These are phyloP conservation scores for Euclidium syriacum DNA, from an alignment of 345 rosid genomes.

Conservation along the genomic window DNA sequence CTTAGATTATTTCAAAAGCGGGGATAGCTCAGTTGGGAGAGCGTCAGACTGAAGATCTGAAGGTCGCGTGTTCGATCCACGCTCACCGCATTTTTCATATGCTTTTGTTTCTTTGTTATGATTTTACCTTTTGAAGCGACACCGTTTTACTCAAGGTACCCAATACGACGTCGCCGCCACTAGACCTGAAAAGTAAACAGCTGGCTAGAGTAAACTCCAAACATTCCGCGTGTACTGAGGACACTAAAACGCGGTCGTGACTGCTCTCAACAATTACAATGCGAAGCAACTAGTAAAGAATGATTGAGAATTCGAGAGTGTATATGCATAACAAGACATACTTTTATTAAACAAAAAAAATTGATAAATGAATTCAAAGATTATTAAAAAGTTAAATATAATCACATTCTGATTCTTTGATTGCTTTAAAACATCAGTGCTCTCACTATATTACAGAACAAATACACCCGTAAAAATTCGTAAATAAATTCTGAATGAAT, in stretches of 20 bases:
- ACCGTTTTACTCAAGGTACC: no score
- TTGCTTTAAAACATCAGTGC: conserved; percentile 23
- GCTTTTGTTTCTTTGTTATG: no score
- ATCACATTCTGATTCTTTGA: conserved; percentile 22
- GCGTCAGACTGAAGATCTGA: conserved; percentile 99
- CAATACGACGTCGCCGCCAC: no score
- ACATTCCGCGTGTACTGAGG: not conserved
- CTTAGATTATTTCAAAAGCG: no score
- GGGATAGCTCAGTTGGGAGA: conserved; percentile 83
- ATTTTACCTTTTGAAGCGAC: no score
- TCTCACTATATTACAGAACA: conserved; percentile 41
- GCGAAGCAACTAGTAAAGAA: no score
- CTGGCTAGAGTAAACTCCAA: no score
- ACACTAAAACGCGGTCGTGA: not conserved
- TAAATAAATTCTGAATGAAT: conserved; percentile 22
- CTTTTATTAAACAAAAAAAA: not conserved
- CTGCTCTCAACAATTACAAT: no score
- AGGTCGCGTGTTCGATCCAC: conserved; percentile 98
- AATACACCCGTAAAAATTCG: conserved; percentile 6
- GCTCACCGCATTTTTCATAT: conserved; percentile 83
- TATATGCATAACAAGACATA: no score
- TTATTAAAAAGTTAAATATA: not conserved
- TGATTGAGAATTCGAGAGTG: no score
- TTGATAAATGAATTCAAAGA: not conserved
- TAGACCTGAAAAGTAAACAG: no score